phyloP scores from a whole-genome alignment of 192 early-diverging fungal species.

The Geosiphon pyriformis region DNA sequence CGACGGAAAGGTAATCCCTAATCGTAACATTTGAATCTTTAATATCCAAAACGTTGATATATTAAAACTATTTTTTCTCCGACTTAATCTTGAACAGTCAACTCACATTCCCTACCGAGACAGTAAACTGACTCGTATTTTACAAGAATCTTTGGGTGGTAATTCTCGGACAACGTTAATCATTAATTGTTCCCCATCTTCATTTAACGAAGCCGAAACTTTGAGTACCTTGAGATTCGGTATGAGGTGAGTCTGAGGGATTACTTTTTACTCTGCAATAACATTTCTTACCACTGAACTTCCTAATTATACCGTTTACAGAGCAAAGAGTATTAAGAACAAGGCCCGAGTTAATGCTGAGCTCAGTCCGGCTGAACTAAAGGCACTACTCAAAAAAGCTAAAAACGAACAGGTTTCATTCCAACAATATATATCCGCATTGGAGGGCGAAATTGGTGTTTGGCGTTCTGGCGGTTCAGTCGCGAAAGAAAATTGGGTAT shows the following conservation, averaged over 20 bases:
- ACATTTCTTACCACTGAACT: not conserved
- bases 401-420: constrained; percentile 76
- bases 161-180: constrained; percentile 99
- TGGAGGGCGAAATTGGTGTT: constrained; percentile 84
- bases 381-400: constrained; percentile 85
- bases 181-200: constrained; percentile 97
- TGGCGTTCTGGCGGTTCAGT: constrained; percentile 84
- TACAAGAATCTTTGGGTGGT: constrained; percentile 99
- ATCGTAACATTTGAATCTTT: constrained; percentile 5
- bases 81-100: constrained; percentile 47
- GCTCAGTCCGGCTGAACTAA: constrained; percentile 90
- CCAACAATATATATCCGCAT: constrained; percentile 73
- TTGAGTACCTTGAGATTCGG: constrained; percentile 93
- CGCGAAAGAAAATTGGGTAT: constrained; percentile 53
- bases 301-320: constrained; percentile 2
- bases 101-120: constrained; percentile 98
- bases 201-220: constrained; percentile 96
- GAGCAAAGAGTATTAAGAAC: constrained; percentile 99
- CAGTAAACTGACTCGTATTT: constrained; percentile 96
- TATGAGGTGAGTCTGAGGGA: constrained; percentile 50
- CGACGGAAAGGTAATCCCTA: constrained; percentile 79
- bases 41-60: not conserved
- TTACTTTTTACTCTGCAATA: not conserved
- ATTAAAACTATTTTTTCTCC: not conserved
- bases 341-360: constrained; percentile 99